A percentile compares a stretch with the other conserved stretches of the same genome.
Evolutionary conservation across 805 yeast species (phyloP).

Genomic region (Candida adriatica): DNA sequence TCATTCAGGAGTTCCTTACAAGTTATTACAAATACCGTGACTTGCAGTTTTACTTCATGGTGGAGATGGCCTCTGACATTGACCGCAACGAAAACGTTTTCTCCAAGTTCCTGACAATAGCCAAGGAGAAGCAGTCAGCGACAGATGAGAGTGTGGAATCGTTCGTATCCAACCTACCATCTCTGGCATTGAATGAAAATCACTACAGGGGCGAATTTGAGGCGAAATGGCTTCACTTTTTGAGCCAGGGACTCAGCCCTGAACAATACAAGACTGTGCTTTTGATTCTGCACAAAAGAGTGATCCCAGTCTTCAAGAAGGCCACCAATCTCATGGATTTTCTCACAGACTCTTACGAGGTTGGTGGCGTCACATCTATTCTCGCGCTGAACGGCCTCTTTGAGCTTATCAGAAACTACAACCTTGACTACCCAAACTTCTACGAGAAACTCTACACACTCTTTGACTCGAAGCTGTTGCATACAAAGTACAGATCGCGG

Average conservation of each 20-base stretch:
- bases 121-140: conserved; percentile 29
- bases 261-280: conserved; percentile 65
- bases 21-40: conserved; percentile 65
- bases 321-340: conserved; percentile 91
- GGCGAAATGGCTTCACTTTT: conserved; percentile 52
- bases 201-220: conserved; percentile 64
- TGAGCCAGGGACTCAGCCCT: conserved; percentile 39
- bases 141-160: conserved; percentile 32
- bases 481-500: conserved; percentile 75
- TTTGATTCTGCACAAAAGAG: conserved; percentile 69
- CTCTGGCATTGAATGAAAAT: conserved; percentile 30
- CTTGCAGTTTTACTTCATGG: conserved; percentile 65
- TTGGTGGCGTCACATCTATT: conserved; percentile 57
- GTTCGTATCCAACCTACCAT: conserved; percentile 41
- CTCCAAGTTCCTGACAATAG: conserved; percentile 33
- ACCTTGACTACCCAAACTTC: conserved; percentile 89
- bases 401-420: conserved; percentile 72
- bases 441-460: conserved; percentile 75
- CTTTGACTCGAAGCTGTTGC: conserved; percentile 68
- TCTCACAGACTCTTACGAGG: conserved; percentile 75
- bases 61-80: conserved; percentile 14
- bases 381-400: conserved; percentile 84
- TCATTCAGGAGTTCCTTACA: conserved; percentile 49
- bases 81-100: conserved; percentile 16
- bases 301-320: conserved; percentile 72